Evolutionary conservation across 768 basidiomycete species (phyloP).

Genomic region (Exsudoporus frostii): DNA sequence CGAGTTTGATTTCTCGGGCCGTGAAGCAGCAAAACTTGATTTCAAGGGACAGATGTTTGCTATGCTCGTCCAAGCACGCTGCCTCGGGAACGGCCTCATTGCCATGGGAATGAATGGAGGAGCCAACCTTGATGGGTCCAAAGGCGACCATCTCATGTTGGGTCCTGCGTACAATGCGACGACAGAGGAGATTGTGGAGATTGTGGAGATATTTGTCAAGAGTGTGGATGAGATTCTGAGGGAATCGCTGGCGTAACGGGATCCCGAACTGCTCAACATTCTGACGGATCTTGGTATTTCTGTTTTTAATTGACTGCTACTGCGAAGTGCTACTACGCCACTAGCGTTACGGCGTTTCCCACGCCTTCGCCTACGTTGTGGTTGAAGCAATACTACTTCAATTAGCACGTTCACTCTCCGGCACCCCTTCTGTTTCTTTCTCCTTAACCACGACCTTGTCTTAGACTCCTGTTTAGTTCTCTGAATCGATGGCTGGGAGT

Average conservation of each 20-base stretch:
- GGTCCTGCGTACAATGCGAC: constrained; percentile 82
- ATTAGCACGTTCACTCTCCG: constrained; percentile 21
- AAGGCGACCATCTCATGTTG: constrained; percentile 71
- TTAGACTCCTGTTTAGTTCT: constrained; percentile 16
- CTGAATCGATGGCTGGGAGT: constrained; percentile 80
- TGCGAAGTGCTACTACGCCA: not conserved
- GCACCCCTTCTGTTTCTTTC: constrained; percentile 21
- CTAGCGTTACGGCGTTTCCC: constrained; percentile 24
- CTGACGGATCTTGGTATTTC: not conserved
- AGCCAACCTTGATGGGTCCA: constrained; percentile 62
- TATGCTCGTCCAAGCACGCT: constrained; percentile 65
- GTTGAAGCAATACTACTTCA: constrained; percentile 23
- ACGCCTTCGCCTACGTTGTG: constrained; percentile 28
- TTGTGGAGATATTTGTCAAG: constrained; percentile 62
- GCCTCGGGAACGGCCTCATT: constrained; percentile 63
- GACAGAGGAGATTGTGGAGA: constrained; percentile 61
- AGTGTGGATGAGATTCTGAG: constrained; percentile 63
- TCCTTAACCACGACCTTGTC: constrained; percentile 25
- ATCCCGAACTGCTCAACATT: not conserved
- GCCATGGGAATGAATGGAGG: constrained; percentile 75
- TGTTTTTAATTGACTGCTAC: not conserved
- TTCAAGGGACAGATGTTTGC: constrained; percentile 58
- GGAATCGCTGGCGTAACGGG: constrained; percentile 28
- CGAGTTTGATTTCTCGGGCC: constrained; percentile 68
- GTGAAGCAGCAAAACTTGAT: constrained; percentile 41